Conservation (phyloP, 2,329 filamentous ascomycete genomes). For the Aspergillus pseudoviridinutans region DNA sequence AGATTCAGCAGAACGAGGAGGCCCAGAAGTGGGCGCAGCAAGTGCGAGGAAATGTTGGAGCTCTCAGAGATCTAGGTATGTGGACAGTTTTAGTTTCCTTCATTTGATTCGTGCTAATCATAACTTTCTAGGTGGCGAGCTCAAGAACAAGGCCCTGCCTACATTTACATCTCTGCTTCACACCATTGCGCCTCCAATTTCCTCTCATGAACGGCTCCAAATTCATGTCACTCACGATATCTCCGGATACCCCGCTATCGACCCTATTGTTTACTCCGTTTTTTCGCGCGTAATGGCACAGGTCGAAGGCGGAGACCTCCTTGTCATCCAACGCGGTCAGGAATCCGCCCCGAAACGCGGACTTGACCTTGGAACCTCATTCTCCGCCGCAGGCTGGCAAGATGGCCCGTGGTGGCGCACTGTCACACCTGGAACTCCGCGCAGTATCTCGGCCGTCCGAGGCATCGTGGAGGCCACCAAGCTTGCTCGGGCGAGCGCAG, state of each 20-base stretch:
- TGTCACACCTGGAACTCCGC: slow-evolving; percentile 54
- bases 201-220: slow-evolving; percentile 90
- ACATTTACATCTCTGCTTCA: slow-evolving; percentile 94
- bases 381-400: slow-evolving; percentile 62
- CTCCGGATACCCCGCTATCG: slow-evolving; percentile 87
- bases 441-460: slow-evolving; percentile 74
- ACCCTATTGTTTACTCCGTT: slow-evolving; percentile 84
- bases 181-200: slow-evolving; percentile 92
- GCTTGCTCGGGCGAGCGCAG: slow-evolving; percentile 81
- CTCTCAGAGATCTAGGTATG: slow-evolving; percentile 70
- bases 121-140: slow-evolving; percentile 66
- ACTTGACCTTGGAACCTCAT: slow-evolving; percentile 38
- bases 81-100: slow-evolving; percentile 6
- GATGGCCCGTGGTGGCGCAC: slow-evolving; percentile 94
- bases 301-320: slow-evolving; percentile 90
- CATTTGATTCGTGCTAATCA: slow-evolving; percentile 1
- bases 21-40: slow-evolving; percentile 95
- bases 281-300: slow-evolving; percentile 98
- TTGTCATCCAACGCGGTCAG: slow-evolving; percentile 89
- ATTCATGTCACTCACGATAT: slow-evolving; percentile 98
- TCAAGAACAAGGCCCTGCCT: slow-evolving; percentile 80
- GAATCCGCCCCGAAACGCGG: slow-evolving; percentile 70
- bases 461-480: slow-evolving; percentile 86
- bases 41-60: slow-evolving; percentile 81
- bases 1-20: slow-evolving; percentile 94